A percentile compares a stretch with the other conserved stretches of the same genome.
Evolutionary conservation across 352 stramenopile genomes (phyloP).

Genomic region (Globisporangium barbulae): DNA sequence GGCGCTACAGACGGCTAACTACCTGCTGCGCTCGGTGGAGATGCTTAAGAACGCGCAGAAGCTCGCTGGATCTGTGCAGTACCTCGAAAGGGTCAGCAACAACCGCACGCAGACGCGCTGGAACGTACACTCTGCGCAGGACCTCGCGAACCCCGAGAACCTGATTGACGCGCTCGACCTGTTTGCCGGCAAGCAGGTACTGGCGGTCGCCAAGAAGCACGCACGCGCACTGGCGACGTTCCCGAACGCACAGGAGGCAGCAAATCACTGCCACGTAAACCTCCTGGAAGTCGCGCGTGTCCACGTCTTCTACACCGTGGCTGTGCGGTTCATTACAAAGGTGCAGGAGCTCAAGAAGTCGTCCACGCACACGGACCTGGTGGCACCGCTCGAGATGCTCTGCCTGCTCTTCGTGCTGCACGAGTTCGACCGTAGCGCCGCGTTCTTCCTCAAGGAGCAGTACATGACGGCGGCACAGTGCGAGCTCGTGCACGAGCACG

Average conservation of each 20-base stretch:
- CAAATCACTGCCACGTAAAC: slow-evolving; percentile 75
- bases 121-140: slow-evolving; percentile 23
- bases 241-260: slow-evolving; percentile 34
- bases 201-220: slow-evolving; percentile 37
- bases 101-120: slow-evolving; percentile 29
- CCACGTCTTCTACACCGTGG: slow-evolving; percentile 76
- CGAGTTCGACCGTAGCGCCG: slow-evolving; percentile 53
- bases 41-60: slow-evolving; percentile 39
- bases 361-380: slow-evolving; percentile 23
- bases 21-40: slow-evolving; percentile 65
- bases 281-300: slow-evolving; percentile 66
- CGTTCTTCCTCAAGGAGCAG: slow-evolving; percentile 54
- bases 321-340: slow-evolving; percentile 51
- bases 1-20: slow-evolving; percentile 89
- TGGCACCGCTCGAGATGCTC: slow-evolving; percentile 53
- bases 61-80: slow-evolving; percentile 59
- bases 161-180: slow-evolving; percentile 45
- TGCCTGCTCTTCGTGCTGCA: slow-evolving; percentile 77
- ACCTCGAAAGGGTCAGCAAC: slow-evolving; percentile 34
- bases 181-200: slow-evolving; percentile 50
- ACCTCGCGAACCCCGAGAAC: slow-evolving; percentile 31
- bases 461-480: slow-evolving; percentile 57
- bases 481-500: slow-evolving; percentile 38
- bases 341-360: slow-evolving; percentile 41
- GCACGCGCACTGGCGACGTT: slow-evolving; percentile 19